Evolutionary conservation across 805 yeast genomes (phyloP), one percentile per base, ranked within the genome.

Genomic region (Grigorovia yakushimaensis): DNA sequence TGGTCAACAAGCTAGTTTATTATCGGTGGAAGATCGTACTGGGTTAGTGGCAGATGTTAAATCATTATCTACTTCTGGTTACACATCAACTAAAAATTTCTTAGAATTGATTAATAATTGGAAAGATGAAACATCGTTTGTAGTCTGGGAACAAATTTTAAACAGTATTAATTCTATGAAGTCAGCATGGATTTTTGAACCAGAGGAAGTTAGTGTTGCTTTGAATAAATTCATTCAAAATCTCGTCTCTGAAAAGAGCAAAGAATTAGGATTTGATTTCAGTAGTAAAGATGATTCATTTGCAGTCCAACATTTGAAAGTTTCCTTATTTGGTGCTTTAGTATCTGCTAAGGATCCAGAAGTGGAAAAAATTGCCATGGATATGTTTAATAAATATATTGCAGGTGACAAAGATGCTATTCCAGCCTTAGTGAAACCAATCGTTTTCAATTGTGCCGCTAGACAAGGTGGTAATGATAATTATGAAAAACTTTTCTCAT

Each of bases 11-110:
- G 71, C 72, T 10, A 79, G 79, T 39, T 67, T 74, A 55, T 73
- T 85, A 56, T 73, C 87, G 10, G 83, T 81, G 45, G 85, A 82
- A 61, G 94, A 85, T 65, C 78, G 87, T 65, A 79, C 82, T 47
- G 91, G 89, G 40, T 73, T 83, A 55, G 83, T 84, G 43, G 84
- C 89, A n/a, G 94, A 85, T 67, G 85, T 85, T 18, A 78, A 76
- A 45, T 76, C 87, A 8, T 72, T 84, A 54, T 78, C 91, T 5
- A 68, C 80, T 23, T 79, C 91, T 18, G 93, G 93, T 27, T 74
- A 76, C 56, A 77, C 82, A 47, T 70, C 81, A 22, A 77, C 88
- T 33, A 70, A 78, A 4, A 79, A 73, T 55, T 73, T 82, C 59
- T 74, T 83, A 54, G 68, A 71, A 51, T 74, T 83, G 59, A 73